A percentile compares a stretch with the other conserved stretches of the same genome.
phyloP scores from a whole-genome alignment of 1,284 basidiomycete genomes.

The Tetrapyrgos nigripes region DNA sequence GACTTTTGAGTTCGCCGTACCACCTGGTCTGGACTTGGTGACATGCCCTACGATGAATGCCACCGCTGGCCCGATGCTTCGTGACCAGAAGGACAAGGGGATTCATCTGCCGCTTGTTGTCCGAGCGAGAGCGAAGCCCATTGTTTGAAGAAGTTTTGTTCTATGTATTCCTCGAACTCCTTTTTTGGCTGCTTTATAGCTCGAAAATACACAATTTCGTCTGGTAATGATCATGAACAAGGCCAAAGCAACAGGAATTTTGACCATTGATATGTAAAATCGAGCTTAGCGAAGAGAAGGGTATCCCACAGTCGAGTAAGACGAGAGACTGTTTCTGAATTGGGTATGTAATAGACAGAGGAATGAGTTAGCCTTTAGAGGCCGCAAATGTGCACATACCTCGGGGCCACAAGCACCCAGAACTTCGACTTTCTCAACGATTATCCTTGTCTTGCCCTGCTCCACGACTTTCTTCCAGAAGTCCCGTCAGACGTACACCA shows the following conservation, averaged over 20 bases:
- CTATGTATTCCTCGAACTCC: no score
- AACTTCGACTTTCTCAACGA: slow-evolving; percentile 67
- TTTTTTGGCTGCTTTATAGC: no score
- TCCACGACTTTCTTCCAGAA: slow-evolving; percentile 70
- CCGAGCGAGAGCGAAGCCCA: slow-evolving; percentile 82
- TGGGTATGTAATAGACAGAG: slow-evolving; percentile 60
- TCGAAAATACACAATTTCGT: no score
- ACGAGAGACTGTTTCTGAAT: slow-evolving; percentile 86
- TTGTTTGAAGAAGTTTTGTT: slow-evolving; percentile 82
- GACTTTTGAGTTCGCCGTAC: slow-evolving; percentile 7
- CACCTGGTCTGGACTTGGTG: not conserved
- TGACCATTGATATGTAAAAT: no score
- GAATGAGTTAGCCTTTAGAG: not conserved
- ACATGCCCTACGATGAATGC: slow-evolving; percentile 5
- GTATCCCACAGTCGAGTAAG: no score
- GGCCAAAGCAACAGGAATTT: no score
- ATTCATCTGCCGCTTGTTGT: slow-evolving; percentile 8
- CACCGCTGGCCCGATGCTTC: slow-evolving; percentile 1
- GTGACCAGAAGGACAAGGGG: not conserved
- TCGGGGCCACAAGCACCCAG: slow-evolving; percentile 81
- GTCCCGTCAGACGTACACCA: slow-evolving; percentile 72
- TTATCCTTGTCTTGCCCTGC: slow-evolving; percentile 73
- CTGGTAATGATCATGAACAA: no score
- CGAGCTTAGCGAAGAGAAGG: no score
- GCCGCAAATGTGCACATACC: slow-evolving; percentile 46